Percentiles rank a stretch among this genome's conserved stretches.
phyloP scores from a whole-genome alignment of 305 asterid species.

The Solanum aculeatissimum region DNA sequence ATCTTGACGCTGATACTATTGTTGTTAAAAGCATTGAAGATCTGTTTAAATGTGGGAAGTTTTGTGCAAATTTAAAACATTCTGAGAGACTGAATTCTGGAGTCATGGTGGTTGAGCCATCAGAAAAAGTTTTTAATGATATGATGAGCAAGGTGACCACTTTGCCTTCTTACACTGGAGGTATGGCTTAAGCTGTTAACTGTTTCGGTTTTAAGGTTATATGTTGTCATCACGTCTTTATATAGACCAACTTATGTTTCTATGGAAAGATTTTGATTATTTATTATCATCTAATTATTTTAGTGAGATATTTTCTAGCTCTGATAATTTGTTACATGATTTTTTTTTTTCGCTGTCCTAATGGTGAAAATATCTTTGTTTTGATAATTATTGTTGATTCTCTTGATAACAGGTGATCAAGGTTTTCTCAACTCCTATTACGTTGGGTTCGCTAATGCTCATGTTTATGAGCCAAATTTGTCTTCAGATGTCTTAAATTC shows the following conservation, averaged over 20 bases:
- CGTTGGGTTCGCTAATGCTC: slow-evolving; percentile 84
- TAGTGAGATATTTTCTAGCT: neutral
- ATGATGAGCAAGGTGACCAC: slow-evolving; percentile 82
- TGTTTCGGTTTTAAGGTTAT: neutral
- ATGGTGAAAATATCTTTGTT: neutral
- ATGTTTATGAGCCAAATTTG: slow-evolving; percentile 63
- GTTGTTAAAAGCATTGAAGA: slow-evolving; percentile 88
- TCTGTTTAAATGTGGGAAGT: slow-evolving; percentile 78
- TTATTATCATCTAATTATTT: neutral
- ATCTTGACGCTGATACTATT: slow-evolving; percentile 96
- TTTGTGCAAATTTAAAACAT: slow-evolving; percentile 90
- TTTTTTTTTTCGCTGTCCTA: neutral
- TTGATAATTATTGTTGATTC: neutral
- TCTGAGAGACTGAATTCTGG: slow-evolving; percentile 95
- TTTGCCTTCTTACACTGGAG: slow-evolving; percentile 89
- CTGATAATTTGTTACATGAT: neutral
- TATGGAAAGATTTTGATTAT: neutral
- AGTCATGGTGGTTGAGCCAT: slow-evolving; percentile 95
- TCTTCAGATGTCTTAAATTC: slow-evolving; percentile 60
- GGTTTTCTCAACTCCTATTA: slow-evolving; percentile 95
- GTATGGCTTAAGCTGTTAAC: slow-evolving; percentile 11
- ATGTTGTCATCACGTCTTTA: neutral
- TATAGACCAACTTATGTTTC: neutral
- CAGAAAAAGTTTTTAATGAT: slow-evolving; percentile 69
- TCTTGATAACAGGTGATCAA: slow-evolving; percentile 68